Conservation (phyloP, 768 basidiomycete species). For the Xerocomus brunneocitrinus region DNA sequence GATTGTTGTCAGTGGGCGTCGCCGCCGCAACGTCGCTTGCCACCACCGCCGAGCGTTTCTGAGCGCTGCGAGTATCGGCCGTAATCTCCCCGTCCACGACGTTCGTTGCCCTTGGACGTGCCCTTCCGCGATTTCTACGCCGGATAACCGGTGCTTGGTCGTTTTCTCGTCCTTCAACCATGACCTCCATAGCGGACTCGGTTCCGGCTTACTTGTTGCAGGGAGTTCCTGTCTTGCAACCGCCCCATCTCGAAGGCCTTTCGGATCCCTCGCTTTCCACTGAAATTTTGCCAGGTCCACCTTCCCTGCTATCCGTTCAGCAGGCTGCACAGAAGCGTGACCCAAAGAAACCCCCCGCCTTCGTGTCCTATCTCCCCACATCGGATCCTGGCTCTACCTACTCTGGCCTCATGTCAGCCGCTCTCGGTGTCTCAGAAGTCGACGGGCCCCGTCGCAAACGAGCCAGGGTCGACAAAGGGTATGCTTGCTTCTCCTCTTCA, state of each 20-base stretch:
- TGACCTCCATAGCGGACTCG: constrained; percentile 63
- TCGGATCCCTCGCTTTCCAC: constrained; percentile 75
- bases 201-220: constrained; percentile 69
- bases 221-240: constrained; percentile 69
- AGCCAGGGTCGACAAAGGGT: constrained; percentile 70
- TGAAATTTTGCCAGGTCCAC: constrained; percentile 87
- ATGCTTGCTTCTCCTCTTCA: constrained; percentile 34
- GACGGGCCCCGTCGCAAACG: constrained; percentile 71
- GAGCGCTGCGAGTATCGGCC: constrained; percentile 15
- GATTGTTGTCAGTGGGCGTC: constrained; percentile 21
- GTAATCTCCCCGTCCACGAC: constrained; percentile 19
- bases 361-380: constrained; percentile 75
- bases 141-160: constrained; percentile 12
- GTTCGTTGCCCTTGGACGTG: constrained; percentile 15
- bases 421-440: constrained; percentile 51
- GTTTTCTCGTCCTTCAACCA: constrained; percentile 34
- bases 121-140: constrained; percentile 18
- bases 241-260: constrained; percentile 70
- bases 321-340: constrained; percentile 73
- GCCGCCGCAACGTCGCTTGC: constrained; percentile 23
- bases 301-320: constrained; percentile 65
- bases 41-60: constrained; percentile 13
- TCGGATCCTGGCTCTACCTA: constrained; percentile 89
- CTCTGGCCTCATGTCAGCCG: constrained; percentile 66
- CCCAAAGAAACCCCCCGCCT: constrained; percentile 66